Evolutionary conservation across 306 rosid genomes (phyloP).

Genomic region (Senna siamea): DNA sequence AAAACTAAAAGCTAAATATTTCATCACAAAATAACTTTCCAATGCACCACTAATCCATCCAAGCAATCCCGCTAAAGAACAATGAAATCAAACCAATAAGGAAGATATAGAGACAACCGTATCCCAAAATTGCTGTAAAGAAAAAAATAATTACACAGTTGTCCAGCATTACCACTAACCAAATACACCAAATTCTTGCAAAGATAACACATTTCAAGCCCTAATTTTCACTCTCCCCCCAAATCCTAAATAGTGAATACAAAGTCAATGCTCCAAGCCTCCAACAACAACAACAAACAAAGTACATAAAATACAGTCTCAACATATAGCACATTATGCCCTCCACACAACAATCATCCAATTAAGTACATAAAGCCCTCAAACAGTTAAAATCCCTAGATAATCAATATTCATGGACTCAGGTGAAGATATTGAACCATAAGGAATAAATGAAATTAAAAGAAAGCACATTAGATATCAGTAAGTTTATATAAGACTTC

Average conservation of each 20-base stretch:
- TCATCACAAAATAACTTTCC: slow-evolving; percentile 6
- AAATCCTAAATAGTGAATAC: no score
- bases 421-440: neutral
- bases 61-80: slow-evolving; percentile 22
- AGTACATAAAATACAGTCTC: neutral
- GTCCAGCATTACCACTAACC: slow-evolving; percentile 9
- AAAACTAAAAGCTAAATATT: slow-evolving; percentile 25
- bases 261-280: neutral
- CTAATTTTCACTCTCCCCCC: neutral
- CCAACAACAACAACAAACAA: no score
- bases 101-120: slow-evolving; percentile 23
- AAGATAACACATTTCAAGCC: neutral
- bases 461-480: neutral
- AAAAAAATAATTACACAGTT: neutral
- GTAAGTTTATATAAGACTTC: neutral
- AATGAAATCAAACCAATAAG: slow-evolving; percentile 21
- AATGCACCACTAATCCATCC: slow-evolving; percentile 4
- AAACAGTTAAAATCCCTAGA: no score
- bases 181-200: slow-evolving; percentile 9
- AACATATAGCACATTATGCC: neutral
- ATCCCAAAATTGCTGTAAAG: slow-evolving; percentile 9
- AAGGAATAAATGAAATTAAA: neutral
- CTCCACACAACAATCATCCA: neutral
- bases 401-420: neutral
- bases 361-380: neutral